phyloP scores from a whole-genome alignment of 2,329 filamentous ascomycete genomes.

The Helotiales sp. region DNA sequence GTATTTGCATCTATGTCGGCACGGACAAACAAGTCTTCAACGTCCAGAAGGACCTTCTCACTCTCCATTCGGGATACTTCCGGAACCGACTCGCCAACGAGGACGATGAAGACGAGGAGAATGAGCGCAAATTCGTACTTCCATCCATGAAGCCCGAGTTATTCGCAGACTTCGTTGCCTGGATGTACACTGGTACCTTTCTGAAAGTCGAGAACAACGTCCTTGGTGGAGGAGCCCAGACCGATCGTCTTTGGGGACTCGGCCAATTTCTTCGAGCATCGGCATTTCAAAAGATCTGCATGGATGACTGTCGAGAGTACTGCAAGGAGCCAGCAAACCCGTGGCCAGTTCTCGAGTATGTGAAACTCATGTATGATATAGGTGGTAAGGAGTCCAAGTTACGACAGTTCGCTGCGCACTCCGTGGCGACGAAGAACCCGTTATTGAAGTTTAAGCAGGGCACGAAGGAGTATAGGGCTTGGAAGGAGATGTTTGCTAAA shows the following conservation, averaged over 20 bases:
- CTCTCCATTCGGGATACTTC: not conserved
- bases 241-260: no score
- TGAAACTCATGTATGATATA: not conserved
- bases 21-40: not conserved
- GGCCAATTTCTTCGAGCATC: not conserved
- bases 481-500: not conserved
- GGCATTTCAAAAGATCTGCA: not conserved
- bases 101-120: not conserved
- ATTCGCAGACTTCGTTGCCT: no score
- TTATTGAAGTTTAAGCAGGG: not conserved
- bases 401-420: not conserved
- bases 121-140: not conserved
- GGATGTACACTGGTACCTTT: no score
- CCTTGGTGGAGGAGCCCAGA: no score
- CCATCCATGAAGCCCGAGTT: no score
- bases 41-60: not conserved
- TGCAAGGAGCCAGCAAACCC: not conserved
- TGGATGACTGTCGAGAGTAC: not conserved
- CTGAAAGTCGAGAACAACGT: no score
- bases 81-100: not conserved
- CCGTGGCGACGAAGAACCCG: not conserved
- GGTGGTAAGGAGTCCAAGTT: not conserved
- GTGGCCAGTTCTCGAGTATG: not conserved
- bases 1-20: not conserved
- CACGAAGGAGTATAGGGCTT: not conserved